Evolutionary conservation across 78 protist species (phyloP).

Genomic region (Capsaspora owczarzaki): DNA sequence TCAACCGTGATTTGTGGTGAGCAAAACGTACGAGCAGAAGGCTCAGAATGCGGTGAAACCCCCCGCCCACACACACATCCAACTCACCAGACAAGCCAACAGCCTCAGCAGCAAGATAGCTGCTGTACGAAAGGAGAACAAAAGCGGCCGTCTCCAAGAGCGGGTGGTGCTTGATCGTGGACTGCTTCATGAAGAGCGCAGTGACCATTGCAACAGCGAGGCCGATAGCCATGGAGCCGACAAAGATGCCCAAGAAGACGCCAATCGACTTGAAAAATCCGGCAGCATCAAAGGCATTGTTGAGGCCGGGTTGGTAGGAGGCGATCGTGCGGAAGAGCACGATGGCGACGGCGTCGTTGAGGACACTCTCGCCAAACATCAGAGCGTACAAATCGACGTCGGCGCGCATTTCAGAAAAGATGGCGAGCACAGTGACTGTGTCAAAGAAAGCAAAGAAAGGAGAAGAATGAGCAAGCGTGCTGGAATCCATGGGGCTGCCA

Average conservation of each 20-base stretch:
- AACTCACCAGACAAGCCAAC: constrained; percentile 13
- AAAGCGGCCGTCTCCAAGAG: constrained; percentile 10
- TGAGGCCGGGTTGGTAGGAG: not conserved
- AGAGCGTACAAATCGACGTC: constrained; percentile 25
- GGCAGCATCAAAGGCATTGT: too few species aligned
- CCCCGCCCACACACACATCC: too few species aligned
- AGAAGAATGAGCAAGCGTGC: not conserved
- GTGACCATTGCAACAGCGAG: not conserved
- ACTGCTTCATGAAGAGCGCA: constrained; percentile 11
- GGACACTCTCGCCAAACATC: constrained; percentile 52
- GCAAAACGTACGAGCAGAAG: too few species aligned
- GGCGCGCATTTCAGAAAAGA: constrained; percentile 42
- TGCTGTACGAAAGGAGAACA: not conserved
- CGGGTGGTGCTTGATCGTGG: not conserved
- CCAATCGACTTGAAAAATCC: not conserved
- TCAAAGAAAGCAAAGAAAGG: not conserved
- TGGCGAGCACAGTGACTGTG: constrained; percentile 43
- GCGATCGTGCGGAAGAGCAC: too few species aligned
- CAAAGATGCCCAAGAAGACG: not conserved
- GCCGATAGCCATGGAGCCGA: constrained; percentile 29
- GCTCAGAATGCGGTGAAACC: too few species aligned
- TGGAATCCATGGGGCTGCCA: too few species aligned
- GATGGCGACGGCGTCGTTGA: constrained; percentile 59
- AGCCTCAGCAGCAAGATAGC: constrained; percentile 33
- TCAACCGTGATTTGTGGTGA: too few species aligned